phyloP scores from a whole-genome alignment of 306 rosid genomes.

The Dryas octopetala region DNA sequence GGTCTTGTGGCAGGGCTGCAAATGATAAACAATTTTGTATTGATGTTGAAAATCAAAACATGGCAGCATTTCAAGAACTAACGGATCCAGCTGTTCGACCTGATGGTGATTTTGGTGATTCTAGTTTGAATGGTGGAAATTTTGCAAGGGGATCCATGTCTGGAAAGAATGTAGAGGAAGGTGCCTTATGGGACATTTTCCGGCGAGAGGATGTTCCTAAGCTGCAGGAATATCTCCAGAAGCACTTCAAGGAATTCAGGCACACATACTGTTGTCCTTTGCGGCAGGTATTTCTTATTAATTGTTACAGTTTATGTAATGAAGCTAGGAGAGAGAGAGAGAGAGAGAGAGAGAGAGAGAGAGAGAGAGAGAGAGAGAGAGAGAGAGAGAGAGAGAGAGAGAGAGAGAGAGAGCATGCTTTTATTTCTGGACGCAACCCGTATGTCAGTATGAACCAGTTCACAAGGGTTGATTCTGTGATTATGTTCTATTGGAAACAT shows the following conservation, averaged over 20 bases:
- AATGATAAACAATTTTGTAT: conserved; percentile 8
- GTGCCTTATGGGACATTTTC: conserved; percentile 87
- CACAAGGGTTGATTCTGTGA: neutral
- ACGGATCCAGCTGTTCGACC: conserved; percentile 9
- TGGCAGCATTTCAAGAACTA: neutral
- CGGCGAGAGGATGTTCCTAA: conserved; percentile 69
- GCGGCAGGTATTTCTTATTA: conserved; percentile 48
- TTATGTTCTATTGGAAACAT: neutral
- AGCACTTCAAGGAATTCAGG: conserved; percentile 76
- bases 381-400: too few species aligned
- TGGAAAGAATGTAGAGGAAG: conserved; percentile 42
- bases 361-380: too few species aligned
- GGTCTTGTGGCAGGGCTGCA: conserved; percentile 12
- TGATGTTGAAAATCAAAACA: conserved; percentile 13
- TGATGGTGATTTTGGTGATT: neutral
- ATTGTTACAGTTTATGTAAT: neutral
- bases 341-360: neutral
- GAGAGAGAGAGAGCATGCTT: neutral
- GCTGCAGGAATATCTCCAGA: conserved; percentile 65
- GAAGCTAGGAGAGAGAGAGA: neutral
- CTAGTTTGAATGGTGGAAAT: neutral
- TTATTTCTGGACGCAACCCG: neutral
- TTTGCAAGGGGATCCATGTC: conserved; percentile 8
- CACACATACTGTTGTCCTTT: conserved; percentile 55
- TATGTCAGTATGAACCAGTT: neutral